Percentiles rank a stretch among this genome's conserved stretches.
phyloP scores from a whole-genome alignment of 768 basidiomycete genomes.

The Mycena rosella region DNA sequence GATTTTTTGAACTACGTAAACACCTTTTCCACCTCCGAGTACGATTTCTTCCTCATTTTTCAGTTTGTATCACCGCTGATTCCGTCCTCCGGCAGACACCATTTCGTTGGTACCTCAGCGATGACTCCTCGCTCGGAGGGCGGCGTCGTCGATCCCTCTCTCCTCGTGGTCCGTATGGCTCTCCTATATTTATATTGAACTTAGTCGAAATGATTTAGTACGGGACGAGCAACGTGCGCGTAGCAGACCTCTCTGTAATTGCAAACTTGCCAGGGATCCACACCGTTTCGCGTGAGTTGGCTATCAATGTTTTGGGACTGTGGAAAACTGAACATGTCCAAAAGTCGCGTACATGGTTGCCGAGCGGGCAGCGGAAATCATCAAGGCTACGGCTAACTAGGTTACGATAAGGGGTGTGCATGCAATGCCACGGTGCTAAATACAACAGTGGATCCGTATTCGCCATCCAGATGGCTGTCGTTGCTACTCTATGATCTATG shows the following conservation, averaged over 20 bases:
- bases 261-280: slow-evolving; percentile 48
- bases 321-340: background rate
- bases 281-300: slow-evolving; percentile 34
- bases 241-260: slow-evolving; percentile 54
- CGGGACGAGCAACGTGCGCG: slow-evolving; percentile 56
- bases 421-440: no score
- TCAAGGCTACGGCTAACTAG: background rate
- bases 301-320: background rate
- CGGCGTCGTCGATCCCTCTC: slow-evolving; percentile 31
- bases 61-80: background rate
- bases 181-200: background rate
- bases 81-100: slow-evolving; percentile 2
- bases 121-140: slow-evolving; percentile 25
- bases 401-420: no score
- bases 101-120: slow-evolving; percentile 31
- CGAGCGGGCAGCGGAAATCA: slow-evolving; percentile 29
- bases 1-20: slow-evolving; percentile 30
- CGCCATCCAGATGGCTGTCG: no score
- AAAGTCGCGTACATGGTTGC: slow-evolving; percentile 30
- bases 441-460: no score
- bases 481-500: no score
- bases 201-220: slow-evolving; percentile 37
- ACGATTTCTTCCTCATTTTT: background rate
- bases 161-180: slow-evolving; percentile 19
- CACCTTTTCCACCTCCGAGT: slow-evolving; percentile 26